phyloP scores from a whole-genome alignment of 2,329 filamentous ascomycete species.

The Penicillium capsulatum region DNA sequence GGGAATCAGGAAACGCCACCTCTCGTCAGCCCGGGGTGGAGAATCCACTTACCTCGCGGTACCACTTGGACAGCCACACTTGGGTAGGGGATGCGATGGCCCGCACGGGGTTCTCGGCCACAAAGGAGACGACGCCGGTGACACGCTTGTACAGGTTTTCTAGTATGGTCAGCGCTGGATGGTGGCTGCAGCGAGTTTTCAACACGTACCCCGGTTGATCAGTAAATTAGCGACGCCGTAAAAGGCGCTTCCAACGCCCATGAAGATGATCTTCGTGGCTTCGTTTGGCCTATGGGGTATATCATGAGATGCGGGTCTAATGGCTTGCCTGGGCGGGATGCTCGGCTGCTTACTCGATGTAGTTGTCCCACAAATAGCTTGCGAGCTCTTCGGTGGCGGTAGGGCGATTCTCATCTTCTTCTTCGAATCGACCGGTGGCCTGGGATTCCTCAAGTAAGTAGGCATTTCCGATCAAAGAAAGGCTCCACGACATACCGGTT shows the following conservation, averaged over 20 bases:
- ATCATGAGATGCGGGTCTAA: not conserved
- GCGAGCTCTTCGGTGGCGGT: constrained; percentile 64
- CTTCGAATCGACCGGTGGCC: constrained; percentile 41
- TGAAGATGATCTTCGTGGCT: constrained; percentile 70
- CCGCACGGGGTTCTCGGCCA: constrained; percentile 67
- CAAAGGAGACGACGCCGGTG: constrained; percentile 73
- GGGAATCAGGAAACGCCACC: not conserved
- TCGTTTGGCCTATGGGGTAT: constrained; percentile 52
- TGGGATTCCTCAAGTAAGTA: constrained; percentile 8
- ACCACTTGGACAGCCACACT: constrained; percentile 70
- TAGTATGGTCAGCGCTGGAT: constrained; percentile 19
- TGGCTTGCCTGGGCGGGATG: no score
- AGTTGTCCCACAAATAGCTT: constrained; percentile 94
- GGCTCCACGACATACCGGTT: constrained; percentile 49
- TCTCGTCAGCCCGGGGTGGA: not conserved
- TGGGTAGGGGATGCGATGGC: constrained; percentile 74
- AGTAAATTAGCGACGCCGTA: constrained; percentile 77
- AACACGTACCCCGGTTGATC: constrained; percentile 62
- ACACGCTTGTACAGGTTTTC: constrained; percentile 63
- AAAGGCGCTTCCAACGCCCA: constrained; percentile 89
- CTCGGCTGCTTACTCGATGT: constrained; percentile 62
- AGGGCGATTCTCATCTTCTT: constrained; percentile 50
- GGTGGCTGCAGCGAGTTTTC: not conserved
- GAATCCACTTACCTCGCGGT: constrained; percentile 55
- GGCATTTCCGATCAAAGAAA: not conserved